Evolutionary conservation across 2,329 filamentous ascomycete species (phyloP), one percentile per base, ranked within the genome.

Genomic region (Colletotrichum limetticola): DNA sequence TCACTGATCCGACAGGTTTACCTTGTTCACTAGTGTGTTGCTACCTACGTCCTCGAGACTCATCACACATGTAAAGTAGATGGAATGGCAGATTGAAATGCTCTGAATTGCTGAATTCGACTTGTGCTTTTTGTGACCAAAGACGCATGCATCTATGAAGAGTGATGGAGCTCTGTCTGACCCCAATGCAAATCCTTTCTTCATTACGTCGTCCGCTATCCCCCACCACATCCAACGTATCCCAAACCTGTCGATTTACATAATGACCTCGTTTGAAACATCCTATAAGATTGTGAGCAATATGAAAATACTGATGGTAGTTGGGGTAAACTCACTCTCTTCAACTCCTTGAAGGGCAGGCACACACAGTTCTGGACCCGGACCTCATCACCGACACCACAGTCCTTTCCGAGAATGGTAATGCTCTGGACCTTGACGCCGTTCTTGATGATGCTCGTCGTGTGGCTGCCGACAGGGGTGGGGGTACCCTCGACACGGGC

Each of bases 401-500:
- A 98, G 84, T 99, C 97, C 88, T 98, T 98, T 81, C 96, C 96
- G 75, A 99, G 85, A 77, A 98, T 99, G 59, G 96, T 98, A 81
- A 98, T 97, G 83, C 95, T 97, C 88, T 98, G 97, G 64, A 99
- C 97, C 88, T 98, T 98, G 84, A 98, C 92, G 64, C 97, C 97
- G 80, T 98, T 97, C 91, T 98, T 98, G 83, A 98, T 89, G 79
- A 98, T 95, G 85, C 93, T 98, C 16, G 96, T 98, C 66, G 91
- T 94, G 86, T 98, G 96, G 86, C 93, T 98, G 65, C 90, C 92
- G 68, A 94, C 91, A 0, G 95, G 93, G 19, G 94, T 97, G 1
- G 96, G 95, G 1, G 95, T 98, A 67, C 97, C 97, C 85, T 99
- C 97, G 30, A 99, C 96, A 82, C 97, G 93, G 65, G 97, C 95